Conservation (phyloP, 179 eudicot species). For the Vitellaria paradoxa region DNA sequence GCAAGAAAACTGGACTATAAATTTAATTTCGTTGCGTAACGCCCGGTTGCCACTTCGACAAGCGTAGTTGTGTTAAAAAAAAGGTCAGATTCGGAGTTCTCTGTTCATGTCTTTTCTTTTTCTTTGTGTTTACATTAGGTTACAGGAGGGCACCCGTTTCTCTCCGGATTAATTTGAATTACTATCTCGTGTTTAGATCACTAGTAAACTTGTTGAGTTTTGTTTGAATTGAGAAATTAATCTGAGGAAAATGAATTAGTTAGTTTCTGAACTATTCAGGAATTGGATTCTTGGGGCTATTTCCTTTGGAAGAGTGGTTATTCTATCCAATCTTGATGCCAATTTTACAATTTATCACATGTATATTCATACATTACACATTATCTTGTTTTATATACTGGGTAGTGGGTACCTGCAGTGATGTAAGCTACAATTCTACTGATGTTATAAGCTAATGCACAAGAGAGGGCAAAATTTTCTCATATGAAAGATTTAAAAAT, state of each 20-base stretch:
- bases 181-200: not conserved
- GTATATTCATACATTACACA: not conserved
- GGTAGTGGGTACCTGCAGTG: not conserved
- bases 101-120: not conserved
- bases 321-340: too few relatives aligned
- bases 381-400: not conserved
- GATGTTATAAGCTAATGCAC: not conserved
- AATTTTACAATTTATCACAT: too few relatives aligned
- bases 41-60: not conserved
- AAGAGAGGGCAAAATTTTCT: not conserved
- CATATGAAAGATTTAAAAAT: not conserved
- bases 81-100: not conserved
- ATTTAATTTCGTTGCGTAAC: not conserved
- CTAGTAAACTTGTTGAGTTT: not conserved
- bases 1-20: not conserved
- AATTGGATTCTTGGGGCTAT: not conserved
- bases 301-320: not conserved
- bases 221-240: not conserved
- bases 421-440: not conserved
- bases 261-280: not conserved
- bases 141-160: not conserved
- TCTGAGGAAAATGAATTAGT: not conserved
- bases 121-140: not conserved
- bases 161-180: not conserved
- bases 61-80: not conserved